Percentiles rank a stretch among this genome's conserved stretches.
Evolutionary conservation across 164 flowering plant species (phyloP).

Genomic region (Buxus sempervirens): DNA sequence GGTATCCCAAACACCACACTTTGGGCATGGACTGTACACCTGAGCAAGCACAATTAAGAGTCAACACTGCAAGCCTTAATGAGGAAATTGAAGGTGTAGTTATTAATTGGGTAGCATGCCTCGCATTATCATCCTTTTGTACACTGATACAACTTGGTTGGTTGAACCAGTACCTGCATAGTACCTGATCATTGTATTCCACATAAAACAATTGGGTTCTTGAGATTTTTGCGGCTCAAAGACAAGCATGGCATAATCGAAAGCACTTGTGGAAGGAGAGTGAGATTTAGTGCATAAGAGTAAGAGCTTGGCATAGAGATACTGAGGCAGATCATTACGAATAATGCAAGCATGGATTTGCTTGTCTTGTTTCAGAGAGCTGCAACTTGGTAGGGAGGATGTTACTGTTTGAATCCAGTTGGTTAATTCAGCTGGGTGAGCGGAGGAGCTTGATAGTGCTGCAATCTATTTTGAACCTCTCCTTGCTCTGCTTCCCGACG

Average conservation of each 20-base stretch:
- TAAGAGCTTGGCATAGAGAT: constrained; percentile 20
- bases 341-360: constrained; percentile 24
- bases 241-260: constrained; percentile 11
- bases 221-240: constrained; percentile 15
- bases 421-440: background rate
- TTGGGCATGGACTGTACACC: constrained; percentile 18
- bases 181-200: constrained; percentile 25
- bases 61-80: constrained; percentile 16
- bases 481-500: too few relatives aligned
- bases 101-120: constrained; percentile 22
- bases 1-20: constrained; percentile 14
- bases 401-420: constrained; percentile 3
- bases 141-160: constrained; percentile 5
- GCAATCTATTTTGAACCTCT: too few relatives aligned
- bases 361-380: constrained; percentile 21
- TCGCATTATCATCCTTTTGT: constrained; percentile 13
- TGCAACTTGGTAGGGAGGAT: constrained; percentile 11
- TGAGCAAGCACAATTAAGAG: background rate
- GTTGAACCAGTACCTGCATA: constrained; percentile 10
- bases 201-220: constrained; percentile 17
- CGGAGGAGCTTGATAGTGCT: background rate
- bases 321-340: constrained; percentile 7
- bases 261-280: background rate
- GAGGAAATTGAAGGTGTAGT: constrained; percentile 28
- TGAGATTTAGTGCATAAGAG: constrained; percentile 10